Evolutionary conservation across 2,329 filamentous ascomycete genomes (phyloP).

Genomic region (Diaporthe nobilis): DNA sequence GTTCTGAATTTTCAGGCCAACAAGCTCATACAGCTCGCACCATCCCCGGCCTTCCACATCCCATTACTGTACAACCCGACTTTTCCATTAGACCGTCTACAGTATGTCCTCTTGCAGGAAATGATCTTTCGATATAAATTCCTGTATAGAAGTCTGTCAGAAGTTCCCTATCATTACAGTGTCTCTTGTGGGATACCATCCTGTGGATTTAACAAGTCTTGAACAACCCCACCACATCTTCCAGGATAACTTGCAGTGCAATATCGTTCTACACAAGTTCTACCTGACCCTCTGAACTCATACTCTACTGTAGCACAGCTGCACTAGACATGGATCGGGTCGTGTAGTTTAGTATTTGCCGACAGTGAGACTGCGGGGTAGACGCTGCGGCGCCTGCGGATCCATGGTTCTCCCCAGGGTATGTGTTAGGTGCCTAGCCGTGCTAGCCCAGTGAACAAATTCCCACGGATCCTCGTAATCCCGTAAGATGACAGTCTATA

Average conservation of each 20-base stretch:
- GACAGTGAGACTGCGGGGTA: constrained; percentile 27
- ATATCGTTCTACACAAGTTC: no score
- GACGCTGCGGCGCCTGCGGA: neutral
- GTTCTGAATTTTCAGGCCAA: neutral
- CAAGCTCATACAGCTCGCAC: neutral
- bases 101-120: no score
- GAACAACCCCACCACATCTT: neutral
- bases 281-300: neutral
- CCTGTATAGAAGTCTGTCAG: no score
- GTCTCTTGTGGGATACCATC: no score
- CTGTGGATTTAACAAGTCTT: neutral
- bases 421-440: neutral
- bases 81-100: no score
- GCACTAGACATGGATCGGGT: neutral
- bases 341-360: constrained; percentile 4
- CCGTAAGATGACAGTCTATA: neutral
- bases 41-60: no score
- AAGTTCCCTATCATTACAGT: no score
- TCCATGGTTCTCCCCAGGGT: constrained; percentile 11
- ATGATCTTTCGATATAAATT: no score
- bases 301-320: neutral
- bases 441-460: neutral
- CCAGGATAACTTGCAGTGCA: neutral
- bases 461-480: neutral
- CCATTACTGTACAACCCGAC: no score